Conservation (phyloP, 2,329 filamentous ascomycete genomes). For the Bipolaris sorokiniana region DNA sequence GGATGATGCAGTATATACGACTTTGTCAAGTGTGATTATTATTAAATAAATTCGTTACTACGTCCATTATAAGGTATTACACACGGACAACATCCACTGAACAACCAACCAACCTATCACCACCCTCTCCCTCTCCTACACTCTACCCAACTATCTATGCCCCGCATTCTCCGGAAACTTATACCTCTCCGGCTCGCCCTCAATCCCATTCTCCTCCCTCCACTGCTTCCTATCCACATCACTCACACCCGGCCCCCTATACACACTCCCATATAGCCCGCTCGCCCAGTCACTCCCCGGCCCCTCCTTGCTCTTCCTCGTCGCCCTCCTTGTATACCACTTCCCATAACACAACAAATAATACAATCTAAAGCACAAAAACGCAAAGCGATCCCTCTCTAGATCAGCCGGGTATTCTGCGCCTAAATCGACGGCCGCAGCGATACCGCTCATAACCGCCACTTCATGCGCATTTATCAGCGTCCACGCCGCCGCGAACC, state of each 20-base stretch:
- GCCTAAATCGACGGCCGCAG: conserved; percentile 71
- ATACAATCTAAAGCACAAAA: conserved; percentile 66
- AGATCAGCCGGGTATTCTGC: conserved; percentile 68
- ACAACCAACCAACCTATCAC: not conserved
- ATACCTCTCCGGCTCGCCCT: conserved; percentile 19
- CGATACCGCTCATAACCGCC: conserved; percentile 72
- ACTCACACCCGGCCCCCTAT: conserved; percentile 64
- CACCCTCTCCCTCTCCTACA: not conserved
- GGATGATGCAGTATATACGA: not conserved
- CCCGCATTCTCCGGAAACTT: conserved; percentile 22
- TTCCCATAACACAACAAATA: conserved; percentile 66
- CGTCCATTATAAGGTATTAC: no score
- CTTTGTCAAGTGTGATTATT: not conserved
- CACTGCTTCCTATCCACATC: conserved; percentile 61
- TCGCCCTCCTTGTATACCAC: conserved; percentile 60
- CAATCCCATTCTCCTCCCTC: conserved; percentile 54
- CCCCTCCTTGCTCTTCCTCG: conserved; percentile 53
- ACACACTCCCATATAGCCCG: conserved; percentile 65
- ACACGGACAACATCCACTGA: no score
- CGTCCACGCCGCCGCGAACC: conserved; percentile 72
- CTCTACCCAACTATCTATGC: conserved; percentile 3
- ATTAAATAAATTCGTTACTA: no score
- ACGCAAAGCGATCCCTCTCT: conserved; percentile 66
- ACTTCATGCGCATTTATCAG: conserved; percentile 73
- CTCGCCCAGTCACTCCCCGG: conserved; percentile 63